Evolutionary conservation across 2,329 filamentous ascomycete genomes (phyloP).

Genomic region (Calonectria ilicicola): DNA sequence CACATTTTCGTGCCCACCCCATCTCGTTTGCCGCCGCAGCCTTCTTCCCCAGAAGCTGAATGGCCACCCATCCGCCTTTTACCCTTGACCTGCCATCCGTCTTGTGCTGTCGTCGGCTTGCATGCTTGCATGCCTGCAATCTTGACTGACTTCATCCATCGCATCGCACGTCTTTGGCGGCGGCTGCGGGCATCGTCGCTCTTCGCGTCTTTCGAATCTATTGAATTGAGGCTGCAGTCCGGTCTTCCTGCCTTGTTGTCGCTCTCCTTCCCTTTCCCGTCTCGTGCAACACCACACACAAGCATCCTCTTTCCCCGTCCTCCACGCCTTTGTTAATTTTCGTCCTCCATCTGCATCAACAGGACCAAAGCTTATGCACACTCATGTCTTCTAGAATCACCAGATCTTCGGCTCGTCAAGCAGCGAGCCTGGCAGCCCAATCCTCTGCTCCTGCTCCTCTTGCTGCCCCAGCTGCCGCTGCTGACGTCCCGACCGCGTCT

Average conservation of each 20-base stretch:
- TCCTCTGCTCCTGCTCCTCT: slow-evolving; percentile 56
- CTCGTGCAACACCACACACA: slow-evolving; percentile 28
- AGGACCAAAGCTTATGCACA: slow-evolving; percentile 53
- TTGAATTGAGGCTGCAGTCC: slow-evolving; percentile 30
- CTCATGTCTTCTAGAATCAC: slow-evolving; percentile 98
- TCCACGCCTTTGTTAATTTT: slow-evolving; percentile 29
- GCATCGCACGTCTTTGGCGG: slow-evolving; percentile 12
- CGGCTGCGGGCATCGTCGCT: slow-evolving; percentile 17
- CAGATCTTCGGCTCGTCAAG: slow-evolving; percentile 93
- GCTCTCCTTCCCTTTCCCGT: slow-evolving; percentile 29
- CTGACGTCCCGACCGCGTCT: slow-evolving; percentile 55
- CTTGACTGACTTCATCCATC: slow-evolving; percentile 8
- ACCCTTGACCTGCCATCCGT: slow-evolving; percentile 4
- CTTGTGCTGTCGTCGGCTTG: slow-evolving; percentile 12
- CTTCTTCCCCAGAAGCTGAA: slow-evolving; percentile 15
- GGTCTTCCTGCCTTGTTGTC: slow-evolving; percentile 30
- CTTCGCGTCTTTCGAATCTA: slow-evolving; percentile 27
- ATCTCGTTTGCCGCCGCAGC: slow-evolving; percentile 7
- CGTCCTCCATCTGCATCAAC: slow-evolving; percentile 35
- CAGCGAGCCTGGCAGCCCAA: slow-evolving; percentile 72
- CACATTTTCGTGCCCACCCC: slow-evolving; percentile 10
- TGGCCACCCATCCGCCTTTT: slow-evolving; percentile 3
- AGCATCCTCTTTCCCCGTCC: slow-evolving; percentile 25
- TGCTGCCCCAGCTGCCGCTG: slow-evolving; percentile 52
- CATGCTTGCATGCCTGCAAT: slow-evolving; percentile 9